Conservation (phyloP, 2,329 filamentous ascomycete species). For the Grosmannia serpens region DNA sequence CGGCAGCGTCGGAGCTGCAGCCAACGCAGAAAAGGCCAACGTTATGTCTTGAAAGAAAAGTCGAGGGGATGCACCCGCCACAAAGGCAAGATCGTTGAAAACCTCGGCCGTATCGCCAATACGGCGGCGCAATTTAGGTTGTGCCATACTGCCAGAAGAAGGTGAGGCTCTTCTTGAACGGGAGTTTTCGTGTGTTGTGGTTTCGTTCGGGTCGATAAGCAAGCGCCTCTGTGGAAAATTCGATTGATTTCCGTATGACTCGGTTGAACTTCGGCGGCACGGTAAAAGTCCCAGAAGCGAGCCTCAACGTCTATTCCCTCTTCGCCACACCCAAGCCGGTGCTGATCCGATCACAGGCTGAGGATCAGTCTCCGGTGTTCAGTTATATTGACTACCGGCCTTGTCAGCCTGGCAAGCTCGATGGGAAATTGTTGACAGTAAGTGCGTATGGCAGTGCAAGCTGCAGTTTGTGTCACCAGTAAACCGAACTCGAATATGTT, state of each 20-base stretch:
- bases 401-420: neutral
- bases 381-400: neutral
- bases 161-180: neutral
- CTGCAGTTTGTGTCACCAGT: neutral
- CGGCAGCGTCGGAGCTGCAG: neutral
- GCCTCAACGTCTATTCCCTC: neutral
- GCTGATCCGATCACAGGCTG: neutral
- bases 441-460: neutral
- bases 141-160: neutral
- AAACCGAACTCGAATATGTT: no score
- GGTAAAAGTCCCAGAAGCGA: neutral
- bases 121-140: neutral
- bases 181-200: neutral
- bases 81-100: conserved; percentile 5
- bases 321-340: neutral
- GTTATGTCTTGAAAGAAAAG: conserved; percentile 4
- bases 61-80: neutral
- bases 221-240: neutral
- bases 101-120: neutral
- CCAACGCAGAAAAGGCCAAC: neutral
- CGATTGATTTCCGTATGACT: neutral
- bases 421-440: neutral
- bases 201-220: neutral
- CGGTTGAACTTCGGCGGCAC: neutral
- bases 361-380: neutral